Conservation (phyloP, 2,329 filamentous ascomycete genomes). For the Endoconidiophora laricicola region DNA sequence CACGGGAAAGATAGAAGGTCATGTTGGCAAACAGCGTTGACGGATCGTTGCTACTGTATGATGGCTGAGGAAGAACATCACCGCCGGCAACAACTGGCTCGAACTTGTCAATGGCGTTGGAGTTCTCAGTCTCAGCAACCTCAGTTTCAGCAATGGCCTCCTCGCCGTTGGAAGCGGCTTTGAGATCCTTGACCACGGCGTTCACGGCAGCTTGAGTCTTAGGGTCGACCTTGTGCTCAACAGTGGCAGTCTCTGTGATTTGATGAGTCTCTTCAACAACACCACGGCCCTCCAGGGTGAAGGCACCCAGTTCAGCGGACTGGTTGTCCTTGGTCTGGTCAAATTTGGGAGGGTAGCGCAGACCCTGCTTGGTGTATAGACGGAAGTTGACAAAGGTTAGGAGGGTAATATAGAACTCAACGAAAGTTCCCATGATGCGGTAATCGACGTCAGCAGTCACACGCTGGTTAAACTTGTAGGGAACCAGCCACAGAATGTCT, state of each 20-base stretch:
- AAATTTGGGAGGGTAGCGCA: slow-evolving; percentile 94
- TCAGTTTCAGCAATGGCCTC: slow-evolving; percentile 25
- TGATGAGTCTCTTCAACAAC: slow-evolving; percentile 18
- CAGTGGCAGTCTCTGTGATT: slow-evolving; percentile 27
- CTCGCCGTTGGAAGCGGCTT: slow-evolving; percentile 32
- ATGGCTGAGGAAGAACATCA: slow-evolving; percentile 71
- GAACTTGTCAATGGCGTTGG: slow-evolving; percentile 73
- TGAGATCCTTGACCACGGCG: slow-evolving; percentile 52
- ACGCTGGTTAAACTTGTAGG: slow-evolving; percentile 94
- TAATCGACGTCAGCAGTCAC: slow-evolving; percentile 92
- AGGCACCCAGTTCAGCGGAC: slow-evolving; percentile 77
- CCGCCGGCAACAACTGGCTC: slow-evolving; percentile 69
- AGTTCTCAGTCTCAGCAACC: slow-evolving; percentile 28
- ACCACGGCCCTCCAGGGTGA: slow-evolving; percentile 60
- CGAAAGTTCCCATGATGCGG: slow-evolving; percentile 96
- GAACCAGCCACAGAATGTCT: slow-evolving; percentile 91
- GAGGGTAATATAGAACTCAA: slow-evolving; percentile 96
- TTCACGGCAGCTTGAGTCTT: slow-evolving; percentile 49
- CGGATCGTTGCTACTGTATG: slow-evolving; percentile 45
- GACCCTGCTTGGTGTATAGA: slow-evolving; percentile 75
- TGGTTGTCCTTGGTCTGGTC: slow-evolving; percentile 73
- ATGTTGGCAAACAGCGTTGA: slow-evolving; percentile 71
- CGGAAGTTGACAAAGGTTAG: slow-evolving; percentile 93
- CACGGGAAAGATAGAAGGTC: slow-evolving; percentile 84
- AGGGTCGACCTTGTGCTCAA: slow-evolving; percentile 38